Evolutionary conservation across 805 yeast genomes (phyloP).

Genomic region (Hanseniaspora thailandica): DNA sequence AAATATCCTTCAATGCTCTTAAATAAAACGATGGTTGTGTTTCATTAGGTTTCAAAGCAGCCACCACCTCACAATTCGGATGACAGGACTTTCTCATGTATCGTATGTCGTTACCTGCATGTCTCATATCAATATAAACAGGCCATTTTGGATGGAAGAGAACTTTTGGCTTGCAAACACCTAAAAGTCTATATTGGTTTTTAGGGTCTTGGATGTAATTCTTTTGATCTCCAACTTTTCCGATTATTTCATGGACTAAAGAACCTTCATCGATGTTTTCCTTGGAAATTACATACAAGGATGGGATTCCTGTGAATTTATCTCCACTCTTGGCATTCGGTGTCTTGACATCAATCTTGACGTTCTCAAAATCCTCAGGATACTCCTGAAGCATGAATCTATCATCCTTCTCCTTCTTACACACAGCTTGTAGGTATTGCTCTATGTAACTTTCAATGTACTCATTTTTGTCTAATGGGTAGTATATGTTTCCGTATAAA

Average conservation of each 20-base stretch:
- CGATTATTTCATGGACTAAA: constrained; percentile 51
- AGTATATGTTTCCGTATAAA: constrained; percentile 27
- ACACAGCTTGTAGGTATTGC: constrained; percentile 34
- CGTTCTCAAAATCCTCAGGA: constrained; percentile 20
- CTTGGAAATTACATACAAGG: constrained; percentile 47
- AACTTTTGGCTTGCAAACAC: constrained; percentile 51
- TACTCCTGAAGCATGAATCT: constrained; percentile 24
- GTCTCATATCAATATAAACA: constrained; percentile 67
- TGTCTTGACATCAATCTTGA: constrained; percentile 34
- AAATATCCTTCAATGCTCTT: constrained; percentile 44
- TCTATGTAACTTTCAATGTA: constrained; percentile 35
- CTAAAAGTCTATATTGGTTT: constrained; percentile 71
- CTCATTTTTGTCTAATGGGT: constrained; percentile 29
- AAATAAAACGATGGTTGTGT: constrained; percentile 42
- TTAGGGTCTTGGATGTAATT: constrained; percentile 52
- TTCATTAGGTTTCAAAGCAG: constrained; percentile 30
- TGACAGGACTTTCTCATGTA: constrained; percentile 65
- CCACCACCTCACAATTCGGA: constrained; percentile 59
- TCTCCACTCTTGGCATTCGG: constrained; percentile 43
- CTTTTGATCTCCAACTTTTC: constrained; percentile 57
- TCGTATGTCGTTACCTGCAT: constrained; percentile 62
- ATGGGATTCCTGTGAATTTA: constrained; percentile 51
- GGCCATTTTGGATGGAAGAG: constrained; percentile 47
- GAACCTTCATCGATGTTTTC: constrained; percentile 34
- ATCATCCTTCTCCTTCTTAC: constrained; percentile 37